Conservation (phyloP, 176 grass and related monocot species). For the Triticum turgidum region DNA sequence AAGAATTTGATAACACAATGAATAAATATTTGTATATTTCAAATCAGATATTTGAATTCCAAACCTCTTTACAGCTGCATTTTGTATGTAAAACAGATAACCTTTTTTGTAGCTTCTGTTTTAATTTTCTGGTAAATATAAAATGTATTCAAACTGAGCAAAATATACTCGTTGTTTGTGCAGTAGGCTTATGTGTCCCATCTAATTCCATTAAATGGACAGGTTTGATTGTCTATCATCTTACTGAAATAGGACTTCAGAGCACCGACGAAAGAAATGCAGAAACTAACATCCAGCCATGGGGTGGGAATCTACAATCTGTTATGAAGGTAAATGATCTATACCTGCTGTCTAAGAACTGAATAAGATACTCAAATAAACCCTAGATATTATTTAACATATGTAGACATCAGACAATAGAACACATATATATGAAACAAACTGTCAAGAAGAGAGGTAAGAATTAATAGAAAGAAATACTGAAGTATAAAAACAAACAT, state of each 20-base stretch:
- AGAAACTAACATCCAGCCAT: conserved; percentile 3
- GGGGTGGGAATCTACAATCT: neutral
- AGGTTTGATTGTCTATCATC: neutral
- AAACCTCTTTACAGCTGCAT: neutral
- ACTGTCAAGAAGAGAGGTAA: neutral
- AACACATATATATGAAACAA: conserved; percentile 8
- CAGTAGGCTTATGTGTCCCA: neutral
- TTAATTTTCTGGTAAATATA: neutral
- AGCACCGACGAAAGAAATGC: neutral
- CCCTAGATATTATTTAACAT: neutral
- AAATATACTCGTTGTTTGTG: no score
- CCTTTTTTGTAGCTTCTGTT: no score
- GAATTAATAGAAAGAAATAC: neutral
- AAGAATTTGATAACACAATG: neutral
- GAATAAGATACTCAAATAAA: neutral
- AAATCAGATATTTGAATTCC: neutral
- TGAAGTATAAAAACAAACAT: conserved; percentile 24
- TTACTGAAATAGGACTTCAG: neutral
- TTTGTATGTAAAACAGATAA: neutral
- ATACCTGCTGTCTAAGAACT: neutral
- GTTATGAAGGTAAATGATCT: conserved; percentile 1
- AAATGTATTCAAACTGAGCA: neutral
- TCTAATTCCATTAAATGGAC: neutral
- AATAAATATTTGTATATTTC: neutral
- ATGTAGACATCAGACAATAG: neutral